Base-by-base conservation (phyloP, 371 early-diverging fungal species). In the Coemansia sp. region DNA sequence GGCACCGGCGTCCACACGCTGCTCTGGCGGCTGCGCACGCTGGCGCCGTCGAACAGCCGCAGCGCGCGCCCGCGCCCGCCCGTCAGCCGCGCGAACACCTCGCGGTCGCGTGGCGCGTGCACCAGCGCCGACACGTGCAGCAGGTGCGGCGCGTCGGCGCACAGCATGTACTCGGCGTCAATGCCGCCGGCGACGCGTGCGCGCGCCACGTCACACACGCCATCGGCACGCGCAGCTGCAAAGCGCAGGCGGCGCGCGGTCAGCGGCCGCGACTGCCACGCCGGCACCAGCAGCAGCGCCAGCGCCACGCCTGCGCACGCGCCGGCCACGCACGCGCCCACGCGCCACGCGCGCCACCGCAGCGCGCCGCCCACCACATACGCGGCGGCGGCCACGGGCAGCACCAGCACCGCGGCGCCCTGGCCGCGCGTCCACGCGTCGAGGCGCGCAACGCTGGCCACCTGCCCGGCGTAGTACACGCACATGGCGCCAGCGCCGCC, bases 251-350 rank as follows among this genome's bases (percentile, higher is more conserved):
- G 45, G 2, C 30, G 55, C 20, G 49, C 20, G 0, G 51, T 48
- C 40, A 74, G 52, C 4, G 70, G 55, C 14, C 75, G 70, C 42
- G 75, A 74, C 54, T 74, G 75, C 75, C 75, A 74, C 14, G 41
- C 8, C 26, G 62, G 70, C 10, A 36, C 40, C 30, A 53, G 47
- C 8, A 70, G 55, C 38, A 74, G 57, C 35, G 62, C 48, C 16
- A 51, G 20, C 1, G 50, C 65, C 1, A 55, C 26, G 35, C 58
- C 66, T 10, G 45, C 39, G 7, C 63, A 42, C 16, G 53, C 53
- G 26, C 58, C 62, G 11, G 38, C 36, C 9, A 52, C 40, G n/a
- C 47, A 55, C 41, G 30, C 36, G 14, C 47, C 32, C 4, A 47
- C 39, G 11, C 14, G 47, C 8, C 66, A 55, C 13, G 26, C 3